These are phyloP conservation scores for Xylaria sp. DNA, from an alignment of 2,329 filamentous ascomycete genomes.

Conservation along the genomic window DNA sequence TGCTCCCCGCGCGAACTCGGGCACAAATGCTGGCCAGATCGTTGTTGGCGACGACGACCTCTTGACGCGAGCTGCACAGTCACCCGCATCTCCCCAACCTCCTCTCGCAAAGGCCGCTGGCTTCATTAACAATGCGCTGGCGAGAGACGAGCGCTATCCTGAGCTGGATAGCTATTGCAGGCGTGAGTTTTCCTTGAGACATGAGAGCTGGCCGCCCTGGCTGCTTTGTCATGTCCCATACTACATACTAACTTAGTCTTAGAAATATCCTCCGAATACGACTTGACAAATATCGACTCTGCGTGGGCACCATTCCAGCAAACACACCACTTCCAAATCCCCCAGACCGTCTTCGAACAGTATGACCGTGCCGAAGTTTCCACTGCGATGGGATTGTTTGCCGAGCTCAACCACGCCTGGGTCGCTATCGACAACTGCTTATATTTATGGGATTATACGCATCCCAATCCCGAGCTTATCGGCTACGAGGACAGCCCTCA, in stretches of 20 bases:
- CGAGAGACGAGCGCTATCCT: conserved; percentile 82
- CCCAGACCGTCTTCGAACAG: conserved; percentile 90
- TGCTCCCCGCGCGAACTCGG: conserved; percentile 13
- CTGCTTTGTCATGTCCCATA: background rate
- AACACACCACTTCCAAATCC: conserved; percentile 86
- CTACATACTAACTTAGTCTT: conserved; percentile 44
- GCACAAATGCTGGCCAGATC: conserved; percentile 32
- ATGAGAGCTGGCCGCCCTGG: background rate
- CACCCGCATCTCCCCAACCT: conserved; percentile 55
- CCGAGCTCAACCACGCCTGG: conserved; percentile 94
- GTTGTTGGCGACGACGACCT: conserved; percentile 36
- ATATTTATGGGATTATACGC: conserved; percentile 97
- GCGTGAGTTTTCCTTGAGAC: conserved; percentile 68
- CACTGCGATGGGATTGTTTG: conserved; percentile 95
- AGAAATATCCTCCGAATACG: conserved; percentile 94
- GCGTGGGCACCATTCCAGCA: conserved; percentile 92
- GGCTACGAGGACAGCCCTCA: conserved; percentile 91
- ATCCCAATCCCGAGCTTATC: conserved; percentile 88
- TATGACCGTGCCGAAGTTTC: conserved; percentile 88
- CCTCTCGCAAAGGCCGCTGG: conserved; percentile 79
- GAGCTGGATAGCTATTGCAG: conserved; percentile 89
- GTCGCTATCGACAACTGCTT: conserved; percentile 94
- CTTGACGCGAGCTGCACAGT: conserved; percentile 44
- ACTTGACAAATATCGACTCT: conserved; percentile 72
- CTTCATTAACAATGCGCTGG: conserved; percentile 83